phyloP scores from a whole-genome alignment of 1,284 basidiomycete species.

The Athelia sp. region DNA sequence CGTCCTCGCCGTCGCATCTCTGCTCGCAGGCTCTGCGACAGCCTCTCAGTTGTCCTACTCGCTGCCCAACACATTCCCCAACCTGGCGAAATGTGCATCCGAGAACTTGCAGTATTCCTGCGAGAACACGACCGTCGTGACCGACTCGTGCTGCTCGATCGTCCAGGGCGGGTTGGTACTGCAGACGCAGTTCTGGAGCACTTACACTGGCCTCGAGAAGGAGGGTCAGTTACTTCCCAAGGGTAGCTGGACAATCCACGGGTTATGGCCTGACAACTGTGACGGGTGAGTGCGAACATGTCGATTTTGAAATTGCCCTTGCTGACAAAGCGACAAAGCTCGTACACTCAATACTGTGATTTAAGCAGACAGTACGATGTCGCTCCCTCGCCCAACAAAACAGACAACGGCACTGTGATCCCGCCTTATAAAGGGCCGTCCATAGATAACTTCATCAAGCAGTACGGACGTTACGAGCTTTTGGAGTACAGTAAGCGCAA shows the following conservation, averaged over 20 bases:
- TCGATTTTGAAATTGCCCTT: too few species aligned
- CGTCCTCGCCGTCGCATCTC: constrained; percentile 11
- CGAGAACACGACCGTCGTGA: constrained; percentile 56
- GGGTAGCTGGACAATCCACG: constrained; percentile 66
- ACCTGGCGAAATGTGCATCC: constrained; percentile 32
- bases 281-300: constrained; percentile 40
- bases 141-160: constrained; percentile 63
- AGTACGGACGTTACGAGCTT: constrained; percentile 58
- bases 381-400: constrained; percentile 41
- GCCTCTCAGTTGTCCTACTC: constrained; percentile 7
- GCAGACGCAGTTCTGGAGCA: constrained; percentile 66
- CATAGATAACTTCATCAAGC: constrained; percentile 54
- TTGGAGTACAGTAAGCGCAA: constrained; percentile 51
- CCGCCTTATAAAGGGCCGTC: constrained; percentile 54
- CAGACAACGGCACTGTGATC: constrained; percentile 52
- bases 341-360: constrained; percentile 62
- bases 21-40: constrained; percentile 11
- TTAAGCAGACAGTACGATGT: constrained; percentile 61
- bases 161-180: constrained; percentile 69
- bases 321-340: constrained; percentile 24
- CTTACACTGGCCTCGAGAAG: constrained; percentile 62
- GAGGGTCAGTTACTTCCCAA: constrained; percentile 61
- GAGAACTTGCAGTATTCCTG: constrained; percentile 49
- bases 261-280: constrained; percentile 74
- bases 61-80: constrained; percentile 28